Conservation (phyloP, 495 filamentous ascomycete genomes). For the Aspergillus baeticus region DNA sequence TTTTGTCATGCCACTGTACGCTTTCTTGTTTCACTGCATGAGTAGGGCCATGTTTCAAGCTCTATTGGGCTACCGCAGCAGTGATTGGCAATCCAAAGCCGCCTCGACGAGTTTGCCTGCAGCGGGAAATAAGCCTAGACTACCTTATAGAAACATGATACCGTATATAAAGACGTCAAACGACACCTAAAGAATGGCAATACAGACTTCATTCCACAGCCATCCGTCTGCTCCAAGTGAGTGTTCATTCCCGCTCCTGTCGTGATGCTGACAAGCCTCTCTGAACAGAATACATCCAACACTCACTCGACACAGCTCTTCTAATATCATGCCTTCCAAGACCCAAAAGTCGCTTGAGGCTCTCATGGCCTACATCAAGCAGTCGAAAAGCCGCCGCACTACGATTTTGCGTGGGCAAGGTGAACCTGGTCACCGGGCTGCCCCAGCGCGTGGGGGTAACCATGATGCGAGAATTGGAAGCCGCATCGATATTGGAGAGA, state of each 20-base stretch:
- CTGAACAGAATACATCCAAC: background rate
- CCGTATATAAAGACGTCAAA: background rate
- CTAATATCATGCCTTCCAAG: background rate
- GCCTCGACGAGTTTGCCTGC: background rate
- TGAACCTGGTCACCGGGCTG: background rate
- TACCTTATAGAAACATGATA: background rate
- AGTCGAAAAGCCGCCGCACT: constrained; percentile 5
- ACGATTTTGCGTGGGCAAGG: constrained; percentile 5
- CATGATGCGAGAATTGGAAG: constrained; percentile 1
- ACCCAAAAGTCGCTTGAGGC: background rate
- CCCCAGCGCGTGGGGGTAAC: background rate
- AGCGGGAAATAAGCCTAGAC: background rate
- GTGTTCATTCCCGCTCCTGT: constrained; percentile 1
- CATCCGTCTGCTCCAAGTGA: background rate
- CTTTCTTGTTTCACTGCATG: background rate
- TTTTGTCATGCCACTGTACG: too few species aligned
- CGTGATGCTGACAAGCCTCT: background rate
- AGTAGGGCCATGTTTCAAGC: background rate
- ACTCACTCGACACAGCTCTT: background rate
- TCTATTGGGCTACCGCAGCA: background rate
- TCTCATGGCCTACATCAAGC: background rate
- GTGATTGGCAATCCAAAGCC: background rate
- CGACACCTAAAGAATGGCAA: background rate
- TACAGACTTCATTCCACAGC: background rate
- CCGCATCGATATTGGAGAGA: constrained; percentile 7